phyloP scores from a whole-genome alignment of 768 basidiomycete genomes.

The Mycena epipterygia region DNA sequence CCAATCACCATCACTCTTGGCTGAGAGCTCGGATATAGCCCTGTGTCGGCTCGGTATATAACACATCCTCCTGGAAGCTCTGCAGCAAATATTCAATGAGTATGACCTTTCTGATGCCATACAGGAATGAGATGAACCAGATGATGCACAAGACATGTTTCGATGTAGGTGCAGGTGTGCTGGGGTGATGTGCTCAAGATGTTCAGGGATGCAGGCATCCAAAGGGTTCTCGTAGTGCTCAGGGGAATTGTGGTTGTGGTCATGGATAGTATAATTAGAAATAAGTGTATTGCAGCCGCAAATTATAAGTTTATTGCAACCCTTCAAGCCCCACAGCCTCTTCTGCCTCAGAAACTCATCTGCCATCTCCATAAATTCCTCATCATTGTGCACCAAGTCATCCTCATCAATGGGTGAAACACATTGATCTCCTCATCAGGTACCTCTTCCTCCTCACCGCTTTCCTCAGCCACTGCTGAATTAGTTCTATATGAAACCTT shows the following conservation, averaged over 20 bases:
- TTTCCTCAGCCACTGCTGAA: neutral
- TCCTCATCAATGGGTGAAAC: slow-evolving; percentile 7
- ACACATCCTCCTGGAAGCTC: too few species aligned
- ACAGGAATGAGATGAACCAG: too few species aligned
- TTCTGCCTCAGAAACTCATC: slow-evolving; percentile 2
- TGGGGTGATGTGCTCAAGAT: too few species aligned
- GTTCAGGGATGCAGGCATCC: neutral
- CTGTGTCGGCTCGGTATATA: too few species aligned
- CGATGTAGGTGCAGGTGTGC: neutral
- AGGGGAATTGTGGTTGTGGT: neutral
- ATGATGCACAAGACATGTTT: neutral
- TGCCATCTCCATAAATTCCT: slow-evolving; percentile 17
- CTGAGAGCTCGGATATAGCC: too few species aligned
- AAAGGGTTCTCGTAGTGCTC: neutral
- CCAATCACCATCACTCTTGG: too few species aligned
- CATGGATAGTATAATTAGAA: neutral
- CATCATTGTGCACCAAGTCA: slow-evolving; percentile 28
- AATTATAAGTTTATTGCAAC: neutral
- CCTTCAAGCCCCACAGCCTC: neutral
- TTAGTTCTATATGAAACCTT: neutral
- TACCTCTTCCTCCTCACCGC: neutral
- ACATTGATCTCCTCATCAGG: neutral
- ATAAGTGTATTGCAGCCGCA: neutral
- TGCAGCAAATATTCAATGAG: neutral
- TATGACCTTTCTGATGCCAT: neutral